phyloP scores from a whole-genome alignment of 345 rosid genomes.

The Euphorbia tirucalli region DNA sequence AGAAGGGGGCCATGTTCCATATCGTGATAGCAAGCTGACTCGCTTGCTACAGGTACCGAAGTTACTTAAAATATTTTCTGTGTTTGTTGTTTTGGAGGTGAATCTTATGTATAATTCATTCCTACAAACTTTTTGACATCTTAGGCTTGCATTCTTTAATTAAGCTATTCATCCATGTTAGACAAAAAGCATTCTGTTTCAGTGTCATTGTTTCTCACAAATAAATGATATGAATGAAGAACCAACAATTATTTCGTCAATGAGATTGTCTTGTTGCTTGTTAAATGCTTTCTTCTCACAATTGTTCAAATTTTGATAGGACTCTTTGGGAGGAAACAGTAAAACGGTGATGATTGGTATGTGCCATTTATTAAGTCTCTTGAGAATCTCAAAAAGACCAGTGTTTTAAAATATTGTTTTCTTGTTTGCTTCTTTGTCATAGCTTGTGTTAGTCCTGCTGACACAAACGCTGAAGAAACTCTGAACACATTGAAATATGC shows the following conservation, averaged over 20 bases:
- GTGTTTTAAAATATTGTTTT: background rate
- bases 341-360: constrained; percentile 98
- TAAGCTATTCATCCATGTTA: background rate
- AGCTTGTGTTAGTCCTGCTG: constrained; percentile 99
- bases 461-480: constrained; percentile 96
- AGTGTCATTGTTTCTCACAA: background rate
- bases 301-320: constrained; percentile 42
- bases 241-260: background rate
- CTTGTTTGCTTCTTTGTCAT: constrained; percentile 14
- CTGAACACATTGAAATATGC: constrained; percentile 92
- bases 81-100: background rate
- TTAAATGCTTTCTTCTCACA: background rate
- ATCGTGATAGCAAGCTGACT: constrained; percentile 98
- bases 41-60: constrained; percentile 77
- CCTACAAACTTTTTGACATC: background rate
- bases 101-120: constrained; percentile 6
- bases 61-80: background rate
- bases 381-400: constrained; percentile 1
- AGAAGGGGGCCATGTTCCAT: constrained; percentile 97
- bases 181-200: no score
- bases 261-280: background rate
- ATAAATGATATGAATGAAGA: background rate
- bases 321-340: constrained; percentile 98
- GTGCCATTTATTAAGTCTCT: constrained; percentile 9
- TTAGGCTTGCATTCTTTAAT: background rate